Percentiles rank a stretch among this genome's conserved stretches.
phyloP scores from a whole-genome alignment of 768 basidiomycete genomes.

The Calocera viscosa region DNA sequence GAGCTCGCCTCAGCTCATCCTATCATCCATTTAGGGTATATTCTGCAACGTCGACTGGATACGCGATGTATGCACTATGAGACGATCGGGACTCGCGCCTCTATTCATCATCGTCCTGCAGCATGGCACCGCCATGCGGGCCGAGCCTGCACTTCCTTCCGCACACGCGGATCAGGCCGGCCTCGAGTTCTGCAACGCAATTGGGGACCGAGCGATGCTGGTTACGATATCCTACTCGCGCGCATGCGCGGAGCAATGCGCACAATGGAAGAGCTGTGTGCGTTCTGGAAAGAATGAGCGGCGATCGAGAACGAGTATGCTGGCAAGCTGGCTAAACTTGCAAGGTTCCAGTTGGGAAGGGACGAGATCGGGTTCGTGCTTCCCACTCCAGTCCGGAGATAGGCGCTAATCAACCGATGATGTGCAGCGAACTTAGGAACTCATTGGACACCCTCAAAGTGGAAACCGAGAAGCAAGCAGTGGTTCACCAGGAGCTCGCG shows the following conservation, averaged over 20 bases:
- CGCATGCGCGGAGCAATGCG: slow-evolving; percentile 74
- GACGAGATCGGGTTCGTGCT: slow-evolving; percentile 84
- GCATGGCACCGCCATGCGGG: too few species aligned
- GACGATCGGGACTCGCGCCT: too few species aligned
- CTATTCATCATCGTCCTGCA: too few species aligned
- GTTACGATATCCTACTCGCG: slow-evolving; percentile 82
- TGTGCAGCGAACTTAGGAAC: slow-evolving; percentile 61
- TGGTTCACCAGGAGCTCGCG: slow-evolving; percentile 59
- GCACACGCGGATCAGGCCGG: background rate
- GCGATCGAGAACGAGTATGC: slow-evolving; percentile 92
- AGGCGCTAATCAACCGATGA: slow-evolving; percentile 5
- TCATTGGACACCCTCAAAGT: slow-evolving; percentile 64
- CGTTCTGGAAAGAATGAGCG: slow-evolving; percentile 88
- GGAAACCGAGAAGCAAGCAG: slow-evolving; percentile 76
- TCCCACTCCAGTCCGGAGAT: background rate
- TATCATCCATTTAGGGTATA: too few species aligned
- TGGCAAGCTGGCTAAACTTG: slow-evolving; percentile 64
- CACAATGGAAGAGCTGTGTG: slow-evolving; percentile 77
- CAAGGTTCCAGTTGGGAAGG: slow-evolving; percentile 61
- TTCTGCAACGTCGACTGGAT: too few species aligned
- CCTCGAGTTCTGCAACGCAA: slow-evolving; percentile 89
- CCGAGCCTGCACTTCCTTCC: too few species aligned
- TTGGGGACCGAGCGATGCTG: slow-evolving; percentile 84
- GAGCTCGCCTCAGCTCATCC: too few species aligned
- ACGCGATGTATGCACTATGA: too few species aligned